Evolutionary conservation across 345 rosid species (phyloP).

Genomic region (Corchorus capsularis): DNA sequence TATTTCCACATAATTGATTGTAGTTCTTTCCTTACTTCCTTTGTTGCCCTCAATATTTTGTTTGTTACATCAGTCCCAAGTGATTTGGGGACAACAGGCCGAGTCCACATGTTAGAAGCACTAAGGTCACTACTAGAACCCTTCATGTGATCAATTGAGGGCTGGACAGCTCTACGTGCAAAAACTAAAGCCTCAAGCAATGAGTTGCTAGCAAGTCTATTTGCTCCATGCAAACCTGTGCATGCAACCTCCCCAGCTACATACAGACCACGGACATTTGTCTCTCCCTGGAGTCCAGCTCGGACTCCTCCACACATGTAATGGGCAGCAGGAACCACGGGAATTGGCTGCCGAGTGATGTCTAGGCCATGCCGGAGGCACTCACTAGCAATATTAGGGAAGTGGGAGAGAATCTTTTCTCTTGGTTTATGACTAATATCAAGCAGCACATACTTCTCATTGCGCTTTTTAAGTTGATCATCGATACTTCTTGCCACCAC

Average conservation of each 20-base stretch:
- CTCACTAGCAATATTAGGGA: slow-evolving; percentile 90
- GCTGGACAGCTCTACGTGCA: slow-evolving; percentile 86
- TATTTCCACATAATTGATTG: slow-evolving; percentile 89
- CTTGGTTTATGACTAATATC: slow-evolving; percentile 86
- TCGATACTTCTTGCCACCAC: slow-evolving; percentile 96
- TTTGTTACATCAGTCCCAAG: slow-evolving; percentile 44
- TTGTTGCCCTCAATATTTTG: slow-evolving; percentile 51
- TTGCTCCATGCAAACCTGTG: slow-evolving; percentile 97
- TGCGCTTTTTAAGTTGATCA: slow-evolving; percentile 80
- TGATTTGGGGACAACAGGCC: slow-evolving; percentile 60
- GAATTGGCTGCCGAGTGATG: slow-evolving; percentile 76
- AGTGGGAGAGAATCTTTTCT: slow-evolving; percentile 85
- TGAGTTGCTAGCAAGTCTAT: slow-evolving; percentile 95
- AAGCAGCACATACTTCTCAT: slow-evolving; percentile 79
- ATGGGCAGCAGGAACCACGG: slow-evolving; percentile 96
- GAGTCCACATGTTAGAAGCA: slow-evolving; percentile 60
- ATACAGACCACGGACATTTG: slow-evolving; percentile 81
- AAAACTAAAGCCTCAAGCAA: slow-evolving; percentile 95
- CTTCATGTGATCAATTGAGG: slow-evolving; percentile 77
- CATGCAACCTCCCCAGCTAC: slow-evolving; percentile 99
- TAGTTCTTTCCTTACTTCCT: slow-evolving; percentile 71
- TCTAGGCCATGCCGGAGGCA: slow-evolving; percentile 81
- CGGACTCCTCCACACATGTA: slow-evolving; percentile 99
- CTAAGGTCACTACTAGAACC: slow-evolving; percentile 44
- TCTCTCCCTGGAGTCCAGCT: slow-evolving; percentile 89